A percentile compares a stretch with the other conserved stretches of the same genome.
Evolutionary conservation across 345 rosid genomes (phyloP).

Genomic region (Geranium rotundifolium): DNA sequence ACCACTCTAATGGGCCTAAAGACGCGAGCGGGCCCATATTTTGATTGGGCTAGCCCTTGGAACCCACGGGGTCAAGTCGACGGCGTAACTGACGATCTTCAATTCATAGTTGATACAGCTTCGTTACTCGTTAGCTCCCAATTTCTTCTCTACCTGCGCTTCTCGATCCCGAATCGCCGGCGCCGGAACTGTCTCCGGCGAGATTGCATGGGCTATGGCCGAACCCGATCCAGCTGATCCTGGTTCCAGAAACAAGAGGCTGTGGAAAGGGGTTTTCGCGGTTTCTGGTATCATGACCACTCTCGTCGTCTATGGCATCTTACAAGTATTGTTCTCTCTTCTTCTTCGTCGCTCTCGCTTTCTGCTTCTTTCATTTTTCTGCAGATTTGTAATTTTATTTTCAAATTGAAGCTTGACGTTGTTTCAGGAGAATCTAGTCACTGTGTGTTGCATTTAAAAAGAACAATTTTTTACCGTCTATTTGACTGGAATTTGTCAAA

Average conservation of each 20-base stretch:
- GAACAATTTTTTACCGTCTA: not conserved
- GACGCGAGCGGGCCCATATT: too few relatives aligned
- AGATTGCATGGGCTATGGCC: not conserved
- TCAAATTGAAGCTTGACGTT: not conserved
- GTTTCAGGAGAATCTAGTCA: not conserved
- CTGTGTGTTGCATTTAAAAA: not conserved
- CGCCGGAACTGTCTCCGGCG: not conserved
- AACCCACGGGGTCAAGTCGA: too few relatives aligned
- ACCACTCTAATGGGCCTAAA: too few relatives aligned
- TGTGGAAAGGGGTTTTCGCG: constrained; percentile 71
- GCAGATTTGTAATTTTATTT: not conserved
- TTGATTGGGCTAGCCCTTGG: too few relatives aligned
- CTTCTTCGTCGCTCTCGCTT: not conserved
- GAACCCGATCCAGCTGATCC: not conserved
- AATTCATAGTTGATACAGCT: too few relatives aligned
- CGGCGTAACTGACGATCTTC: not conserved
- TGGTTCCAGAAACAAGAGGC: constrained; percentile 15
- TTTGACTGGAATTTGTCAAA: not conserved
- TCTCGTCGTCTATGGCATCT: constrained; percentile 83
- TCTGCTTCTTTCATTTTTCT: not conserved
- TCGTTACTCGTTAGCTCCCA: too few relatives aligned
- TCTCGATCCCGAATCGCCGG: not conserved
- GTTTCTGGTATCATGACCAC: constrained; percentile 83
- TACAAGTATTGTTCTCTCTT: constrained; percentile 37
- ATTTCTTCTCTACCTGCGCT: not conserved